These are phyloP conservation scores for Metschnikowia similis DNA, from an alignment of 805 yeast genomes.

Conservation along the genomic window DNA sequence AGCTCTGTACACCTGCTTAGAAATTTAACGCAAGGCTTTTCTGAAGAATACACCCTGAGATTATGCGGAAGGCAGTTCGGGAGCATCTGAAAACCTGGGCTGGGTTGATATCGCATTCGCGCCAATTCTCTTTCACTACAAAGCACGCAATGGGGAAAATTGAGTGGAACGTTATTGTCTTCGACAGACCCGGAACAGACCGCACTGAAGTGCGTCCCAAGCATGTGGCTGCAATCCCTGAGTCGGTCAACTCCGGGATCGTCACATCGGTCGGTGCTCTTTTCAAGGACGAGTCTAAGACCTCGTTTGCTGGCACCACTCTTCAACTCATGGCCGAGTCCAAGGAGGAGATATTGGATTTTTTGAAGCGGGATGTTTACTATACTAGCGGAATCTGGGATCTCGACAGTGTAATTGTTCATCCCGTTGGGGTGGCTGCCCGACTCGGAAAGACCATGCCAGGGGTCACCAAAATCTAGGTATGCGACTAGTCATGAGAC, in stretches of 20 bases:
- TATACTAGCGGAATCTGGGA: constrained; percentile 74
- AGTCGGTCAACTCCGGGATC: constrained; percentile 33
- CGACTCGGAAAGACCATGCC: constrained; percentile 34
- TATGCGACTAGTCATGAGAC: background rate
- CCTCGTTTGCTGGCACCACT: constrained; percentile 64
- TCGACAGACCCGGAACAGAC: constrained; percentile 64
- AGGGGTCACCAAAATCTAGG: constrained; percentile 20
- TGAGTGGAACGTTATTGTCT: constrained; percentile 53
- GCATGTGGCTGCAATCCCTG: constrained; percentile 50
- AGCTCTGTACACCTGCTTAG: background rate
- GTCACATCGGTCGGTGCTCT: constrained; percentile 49
- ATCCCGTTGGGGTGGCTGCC: constrained; percentile 44
- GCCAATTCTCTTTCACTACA: background rate
- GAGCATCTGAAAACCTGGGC: background rate
- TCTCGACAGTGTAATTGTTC: constrained; percentile 52
- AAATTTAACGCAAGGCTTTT: too few relatives aligned
- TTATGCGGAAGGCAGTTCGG: too few relatives aligned
- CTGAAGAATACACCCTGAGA: too few relatives aligned
- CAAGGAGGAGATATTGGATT: constrained; percentile 59
- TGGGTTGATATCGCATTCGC: background rate
- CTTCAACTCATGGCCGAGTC: constrained; percentile 60
- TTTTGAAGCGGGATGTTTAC: constrained; percentile 61
- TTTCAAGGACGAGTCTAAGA: constrained; percentile 42
- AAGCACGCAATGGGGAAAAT: constrained; percentile 14
- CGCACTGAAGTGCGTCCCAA: constrained; percentile 48